Evolutionary conservation across 257 asterid species (phyloP).

Genomic region (Nyctanthes arbortristis): DNA sequence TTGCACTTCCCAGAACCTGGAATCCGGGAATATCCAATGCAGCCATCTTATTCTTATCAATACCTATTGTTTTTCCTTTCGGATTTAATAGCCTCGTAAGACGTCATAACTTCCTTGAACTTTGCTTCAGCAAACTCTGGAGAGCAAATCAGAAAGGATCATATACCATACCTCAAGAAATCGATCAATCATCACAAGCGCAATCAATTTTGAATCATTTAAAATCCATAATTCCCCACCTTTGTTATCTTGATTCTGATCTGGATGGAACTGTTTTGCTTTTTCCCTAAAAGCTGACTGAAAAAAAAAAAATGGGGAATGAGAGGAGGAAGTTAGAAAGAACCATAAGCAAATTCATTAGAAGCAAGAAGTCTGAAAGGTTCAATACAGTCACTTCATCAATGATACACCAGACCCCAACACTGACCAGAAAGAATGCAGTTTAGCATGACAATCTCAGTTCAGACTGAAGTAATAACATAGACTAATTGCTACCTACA

Average conservation of each 20-base stretch:
- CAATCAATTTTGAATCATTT: neutral
- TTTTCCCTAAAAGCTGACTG: slow-evolving; percentile 89
- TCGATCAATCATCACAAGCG: slow-evolving; percentile 7
- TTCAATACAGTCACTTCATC: neutral
- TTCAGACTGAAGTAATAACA: neutral
- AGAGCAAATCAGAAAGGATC: slow-evolving; percentile 6
- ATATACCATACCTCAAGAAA: slow-evolving; percentile 11
- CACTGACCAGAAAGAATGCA: neutral
- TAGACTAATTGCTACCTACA: neutral
- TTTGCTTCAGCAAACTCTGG: slow-evolving; percentile 82
- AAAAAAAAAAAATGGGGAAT: slow-evolving; percentile 18
- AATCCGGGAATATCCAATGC: no score
- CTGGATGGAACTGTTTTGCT: slow-evolving; percentile 91
- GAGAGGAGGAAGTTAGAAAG: neutral
- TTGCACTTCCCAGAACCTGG: neutral
- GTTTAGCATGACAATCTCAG: neutral
- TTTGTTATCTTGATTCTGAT: slow-evolving; percentile 85
- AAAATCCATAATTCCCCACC: slow-evolving; percentile 35
- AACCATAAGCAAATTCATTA: slow-evolving; percentile 1
- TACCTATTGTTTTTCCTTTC: slow-evolving; percentile 59
- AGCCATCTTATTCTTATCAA: no score
- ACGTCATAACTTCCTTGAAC: slow-evolving; percentile 74
- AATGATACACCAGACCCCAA: neutral
- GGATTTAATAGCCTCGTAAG: slow-evolving; percentile 50
- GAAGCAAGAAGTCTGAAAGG: neutral